Evolutionary conservation across 139 green algal species (phyloP), one percentile per base, ranked within the genome.

Genomic region (Trebouxia sp.): DNA sequence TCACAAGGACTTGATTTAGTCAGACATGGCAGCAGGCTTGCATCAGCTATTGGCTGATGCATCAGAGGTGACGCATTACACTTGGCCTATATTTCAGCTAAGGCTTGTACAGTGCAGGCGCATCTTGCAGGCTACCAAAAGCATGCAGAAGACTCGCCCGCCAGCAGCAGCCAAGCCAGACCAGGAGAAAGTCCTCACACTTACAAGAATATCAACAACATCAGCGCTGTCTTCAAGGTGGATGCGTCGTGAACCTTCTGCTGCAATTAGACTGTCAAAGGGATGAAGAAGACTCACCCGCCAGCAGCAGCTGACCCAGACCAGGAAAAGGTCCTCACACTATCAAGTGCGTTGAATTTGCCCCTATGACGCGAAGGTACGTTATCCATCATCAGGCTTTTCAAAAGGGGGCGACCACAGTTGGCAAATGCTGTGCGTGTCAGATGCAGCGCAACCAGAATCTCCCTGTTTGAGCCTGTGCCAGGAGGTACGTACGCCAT

Each of bases 261-360:
- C 42, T 65, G 20, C 11, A 35, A 72, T 15, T 38, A 26, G 24
- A 72, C 32, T 17, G n/a, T 11, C 22, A 14, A 26, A 72, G 24
- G 58, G 42, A 65, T 65, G 20, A 1, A 32, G 11, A 72, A 41
- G 26, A 45, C 82, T 48, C 62, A 90, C 78, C 86, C 86, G 62
- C 86, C 86, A 35, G 79, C n/a, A 12, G 86, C 86, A 17, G 86
- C 84, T 47, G 43, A 79, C 9, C 86, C 86, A 35, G 55, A 82
- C 86, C 86, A 90, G 14, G 70, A 84, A 37, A 90, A 87, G n/a
- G 80, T 83, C 37, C 82, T 79, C 8, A 90, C 77, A 22, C 48
- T 78, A 50, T 90, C 86, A n/a, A 90, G 45, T 4, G 82, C 86
- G 32, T 88, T 88, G 20, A 88, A 80, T 37, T 87, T 84, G 37